A percentile compares a stretch with the other conserved stretches of the same genome.
phyloP scores from a whole-genome alignment of 345 rosid species.

The Brassica napus region Da-Ae NC_063435.1:185501-186000 shows the following conservation, averaged over 20 bases:
- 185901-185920: slow-evolving; percentile 73
- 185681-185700: slow-evolving; percentile 75
- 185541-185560: slow-evolving; percentile 81
- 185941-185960: slow-evolving; percentile 92
- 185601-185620: slow-evolving; percentile 81
- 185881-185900: slow-evolving; percentile 81
- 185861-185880: slow-evolving; percentile 65
- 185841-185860: neutral
- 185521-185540: slow-evolving; percentile 66
- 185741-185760: slow-evolving; percentile 97
- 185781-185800: slow-evolving; percentile 91
- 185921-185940: slow-evolving; percentile 75
- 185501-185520: neutral
- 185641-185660: slow-evolving; percentile 56
- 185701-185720: slow-evolving; percentile 91
- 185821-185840: neutral
- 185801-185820: slow-evolving; percentile 45
- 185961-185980: slow-evolving; percentile 93
- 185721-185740: slow-evolving; percentile 96
- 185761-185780: slow-evolving; percentile 95
- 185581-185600: slow-evolving; percentile 66
- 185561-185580: slow-evolving; percentile 89
- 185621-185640: slow-evolving; percentile 82
- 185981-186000: slow-evolving; percentile 84
- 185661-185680: slow-evolving; percentile 68